Evolutionary conservation across 352 stramenopile genomes (phyloP).

Genomic region (Phytophthora pinifolia): DNA sequence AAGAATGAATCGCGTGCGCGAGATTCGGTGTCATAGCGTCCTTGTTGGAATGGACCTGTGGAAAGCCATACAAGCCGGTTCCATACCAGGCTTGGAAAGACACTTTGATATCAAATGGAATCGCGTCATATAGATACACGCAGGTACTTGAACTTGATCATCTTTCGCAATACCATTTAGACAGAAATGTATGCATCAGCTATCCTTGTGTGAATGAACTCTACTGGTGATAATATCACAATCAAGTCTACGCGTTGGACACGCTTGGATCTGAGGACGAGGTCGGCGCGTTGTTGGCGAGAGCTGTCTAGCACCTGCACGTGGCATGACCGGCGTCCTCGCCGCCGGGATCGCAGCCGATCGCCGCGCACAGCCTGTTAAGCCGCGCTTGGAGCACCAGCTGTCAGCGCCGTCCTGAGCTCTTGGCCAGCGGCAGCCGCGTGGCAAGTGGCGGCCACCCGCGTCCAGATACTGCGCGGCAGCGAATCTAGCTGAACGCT

Average conservation of each 20-base stretch:
- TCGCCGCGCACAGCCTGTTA: not conserved
- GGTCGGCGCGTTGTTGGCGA: not conserved
- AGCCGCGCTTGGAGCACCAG: not conserved
- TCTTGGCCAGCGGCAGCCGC: not conserved
- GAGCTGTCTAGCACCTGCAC: not conserved
- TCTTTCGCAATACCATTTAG: too few species aligned
- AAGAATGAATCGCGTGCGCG: conserved; percentile 2
- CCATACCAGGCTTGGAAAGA: too few species aligned
- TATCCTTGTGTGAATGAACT: too few species aligned
- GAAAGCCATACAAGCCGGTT: not conserved
- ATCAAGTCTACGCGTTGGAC: conserved; percentile 26
- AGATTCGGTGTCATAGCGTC: conserved; percentile 5
- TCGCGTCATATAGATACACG: too few species aligned
- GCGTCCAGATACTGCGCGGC: conserved; percentile 12
- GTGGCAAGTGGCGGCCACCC: not conserved
- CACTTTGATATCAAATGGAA: too few species aligned
- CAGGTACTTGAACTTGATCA: too few species aligned
- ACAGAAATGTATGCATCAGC: too few species aligned
- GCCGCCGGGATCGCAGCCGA: conserved; percentile 4
- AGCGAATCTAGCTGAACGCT: conserved; percentile 11
- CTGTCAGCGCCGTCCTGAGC: not conserved
- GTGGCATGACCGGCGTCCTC: conserved; percentile 1
- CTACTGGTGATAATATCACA: not conserved
- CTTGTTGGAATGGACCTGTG: conserved; percentile 10
- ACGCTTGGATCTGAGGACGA: conserved; percentile 20